These are phyloP conservation scores for Acrocalymma vagum DNA, from an alignment of 2,329 filamentous ascomycete genomes.

Conservation along the genomic window DNA sequence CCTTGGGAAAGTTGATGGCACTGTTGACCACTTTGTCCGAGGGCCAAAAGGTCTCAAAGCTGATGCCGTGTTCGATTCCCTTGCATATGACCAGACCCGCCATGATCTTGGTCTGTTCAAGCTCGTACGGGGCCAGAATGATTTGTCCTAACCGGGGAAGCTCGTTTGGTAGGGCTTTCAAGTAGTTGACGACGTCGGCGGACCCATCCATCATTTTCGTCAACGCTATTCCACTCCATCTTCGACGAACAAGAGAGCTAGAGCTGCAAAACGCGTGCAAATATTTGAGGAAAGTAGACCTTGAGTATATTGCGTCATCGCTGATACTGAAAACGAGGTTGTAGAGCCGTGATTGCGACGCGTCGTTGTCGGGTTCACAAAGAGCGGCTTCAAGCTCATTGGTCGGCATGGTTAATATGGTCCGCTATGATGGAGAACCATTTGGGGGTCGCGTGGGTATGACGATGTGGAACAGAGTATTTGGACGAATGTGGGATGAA, in stretches of 20 bases:
- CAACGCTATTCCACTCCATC: conserved; percentile 44
- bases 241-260: conserved; percentile 24
- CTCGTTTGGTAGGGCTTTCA: conserved; percentile 16
- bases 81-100: conserved; percentile 40
- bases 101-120: conserved; percentile 41
- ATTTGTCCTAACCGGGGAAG: conserved; percentile 31
- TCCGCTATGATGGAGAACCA: conserved; percentile 18
- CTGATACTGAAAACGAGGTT: conserved; percentile 25
- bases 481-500: not conserved
- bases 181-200: conserved; percentile 19
- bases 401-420: too few relatives aligned
- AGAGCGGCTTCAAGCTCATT: conserved; percentile 33
- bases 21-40: conserved; percentile 29
- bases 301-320: too few relatives aligned
- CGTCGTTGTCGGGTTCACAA: conserved; percentile 25
- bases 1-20: conserved; percentile 30
- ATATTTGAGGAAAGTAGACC: too few relatives aligned
- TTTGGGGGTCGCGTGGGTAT: conserved; percentile 12
- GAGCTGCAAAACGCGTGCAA: conserved; percentile 36
- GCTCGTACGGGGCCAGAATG: conserved; percentile 27
- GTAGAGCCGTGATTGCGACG: conserved; percentile 23
- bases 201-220: conserved; percentile 32
- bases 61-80: conserved; percentile 27
- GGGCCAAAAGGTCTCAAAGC: conserved; percentile 36
- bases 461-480: conserved; percentile 10